phyloP scores from a whole-genome alignment of 257 asterid species.

The Anisodus tanguticus region DNA sequence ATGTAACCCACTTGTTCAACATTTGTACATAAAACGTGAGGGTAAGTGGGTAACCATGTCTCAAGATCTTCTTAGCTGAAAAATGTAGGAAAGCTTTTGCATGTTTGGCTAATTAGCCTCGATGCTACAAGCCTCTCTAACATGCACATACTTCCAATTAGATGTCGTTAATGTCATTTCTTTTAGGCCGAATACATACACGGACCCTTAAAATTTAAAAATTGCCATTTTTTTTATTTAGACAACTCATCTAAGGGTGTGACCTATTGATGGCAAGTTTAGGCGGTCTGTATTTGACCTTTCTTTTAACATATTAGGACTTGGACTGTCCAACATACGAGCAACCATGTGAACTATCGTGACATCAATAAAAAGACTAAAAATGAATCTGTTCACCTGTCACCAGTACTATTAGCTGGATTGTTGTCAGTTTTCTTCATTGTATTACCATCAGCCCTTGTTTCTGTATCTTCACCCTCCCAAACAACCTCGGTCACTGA shows the following conservation, averaged over 20 bases:
- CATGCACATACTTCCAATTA: constrained; percentile 15
- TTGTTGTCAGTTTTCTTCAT: constrained; percentile 47
- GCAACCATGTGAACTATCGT: not conserved
- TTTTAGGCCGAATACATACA: constrained; percentile 8
- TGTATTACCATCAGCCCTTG: constrained; percentile 47
- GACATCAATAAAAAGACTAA: not conserved
- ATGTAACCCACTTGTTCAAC: not conserved
- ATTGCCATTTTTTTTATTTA: not conserved
- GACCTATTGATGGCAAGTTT: no score
- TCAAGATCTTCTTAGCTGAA: not conserved
- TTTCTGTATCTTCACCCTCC: constrained; percentile 81
- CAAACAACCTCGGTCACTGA: constrained; percentile 90
- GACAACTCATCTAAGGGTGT: not conserved
- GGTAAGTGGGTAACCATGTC: not conserved
- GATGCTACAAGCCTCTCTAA: not conserved
- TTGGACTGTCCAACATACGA: not conserved
- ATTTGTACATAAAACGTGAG: not conserved
- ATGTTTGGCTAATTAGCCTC: not conserved
- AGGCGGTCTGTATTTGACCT: not conserved
- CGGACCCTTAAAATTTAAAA: not conserved
- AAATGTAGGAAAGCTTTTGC: not conserved
- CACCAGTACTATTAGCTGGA: constrained; percentile 49
- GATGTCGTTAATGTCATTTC: not conserved
- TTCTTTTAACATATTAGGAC: constrained; percentile 16
- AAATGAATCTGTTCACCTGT: constrained; percentile 59